Base-by-base conservation (phyloP, 2,329 filamentous ascomycete species). In the Fusarium buharicum region DNA sequence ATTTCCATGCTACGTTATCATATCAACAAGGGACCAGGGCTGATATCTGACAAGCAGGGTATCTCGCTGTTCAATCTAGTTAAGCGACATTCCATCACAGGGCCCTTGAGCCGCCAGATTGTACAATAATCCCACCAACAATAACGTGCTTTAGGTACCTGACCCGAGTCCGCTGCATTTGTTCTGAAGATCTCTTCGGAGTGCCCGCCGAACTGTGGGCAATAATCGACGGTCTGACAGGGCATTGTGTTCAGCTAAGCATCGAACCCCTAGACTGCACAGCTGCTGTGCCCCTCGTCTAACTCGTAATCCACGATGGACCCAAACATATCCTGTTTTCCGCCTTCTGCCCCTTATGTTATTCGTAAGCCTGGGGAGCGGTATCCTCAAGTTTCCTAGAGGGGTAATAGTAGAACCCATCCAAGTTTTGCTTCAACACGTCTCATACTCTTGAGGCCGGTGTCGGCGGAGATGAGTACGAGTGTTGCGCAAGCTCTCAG, bases 1-100 rank as follows among this genome's bases (percentile, higher is more conserved):
- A 67, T 70, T 69, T 55, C 34, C 52, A 67, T 69, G 50, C 62
- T 40, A 70, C 67, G 50, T 50, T 61, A 58, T 46, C 38, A 59
- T 30, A 44, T 49, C 55, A 28, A 28, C 59, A 66, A 33, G 39
- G 49, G 40, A 39, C 43, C 49, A 55, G 59, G 64, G 44, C 56
- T 54, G 38, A 22, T 43, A 50, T 49, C 59, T 61, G 51, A 52
- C 54, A 57, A 53, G 51, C 62, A 62, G 57, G 61, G 61, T 61
- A 38, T 2, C 22, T 56, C 18, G 27, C 41, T 38, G 31, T 50
- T 47, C 48, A 53, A 24, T 51, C 34, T 53, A 44, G 44, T 57
- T 58, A 62, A 58, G 62, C 57, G 53, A 53, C 31, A 39, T 24
- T 44, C 45, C 34, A 30, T 58, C 56, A 44, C 40, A 57, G 52